Evolutionary conservation across 163 green algal genomes (phyloP), one percentile per base, ranked within the genome.

Genomic region (Trebouxiophyceae sp.): DNA sequence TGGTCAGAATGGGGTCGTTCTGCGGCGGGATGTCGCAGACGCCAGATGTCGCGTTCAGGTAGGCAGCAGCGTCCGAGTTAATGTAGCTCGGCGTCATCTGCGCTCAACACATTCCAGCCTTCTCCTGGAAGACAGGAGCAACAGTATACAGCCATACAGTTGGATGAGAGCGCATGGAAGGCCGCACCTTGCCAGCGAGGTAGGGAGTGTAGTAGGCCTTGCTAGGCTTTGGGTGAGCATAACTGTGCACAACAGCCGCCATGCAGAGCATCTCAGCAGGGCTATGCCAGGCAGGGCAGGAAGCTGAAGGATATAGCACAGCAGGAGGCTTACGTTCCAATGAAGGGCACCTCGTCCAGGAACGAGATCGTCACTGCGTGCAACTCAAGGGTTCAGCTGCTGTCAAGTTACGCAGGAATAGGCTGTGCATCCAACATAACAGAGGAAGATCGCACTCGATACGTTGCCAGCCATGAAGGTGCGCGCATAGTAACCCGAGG

Each of bases 41-140:
- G 47, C 47, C 47, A 29, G 47, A 30, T 30, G 47, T 57, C 5
- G 19, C 23, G 23, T 57, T 57, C 47, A 57, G 23, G 23, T 57
- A 57, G 5, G 16, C 19, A 12, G 16, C 19, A 12, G 47, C 47
- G 23, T 57, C 47, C 22, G 47, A 57, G 47, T 57, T 57, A 20
- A 57, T 57, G 47, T 57, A 57, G 47, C 6, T 12, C 8, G 47
- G 47, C 47, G 47, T 57, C 12, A 57, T 57, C 47, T 57, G 47
- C 47, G 16, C 39, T 16, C 39, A n/a, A n/a, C n/a, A n/a, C n/a
- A n/a, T n/a, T n/a, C n/a, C n/a, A n/a, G n/a, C n/a, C n/a, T n/a
- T n/a, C n/a, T n/a, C n/a, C n/a, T n/a, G n/a, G n/a, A n/a, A n/a
- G n/a, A n/a, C n/a, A n/a, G n/a, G n/a, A n/a, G n/a, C n/a, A n/a